phyloP scores from a whole-genome alignment of 2,329 filamentous ascomycete species.

The Passalora sequoiae region DNA sequence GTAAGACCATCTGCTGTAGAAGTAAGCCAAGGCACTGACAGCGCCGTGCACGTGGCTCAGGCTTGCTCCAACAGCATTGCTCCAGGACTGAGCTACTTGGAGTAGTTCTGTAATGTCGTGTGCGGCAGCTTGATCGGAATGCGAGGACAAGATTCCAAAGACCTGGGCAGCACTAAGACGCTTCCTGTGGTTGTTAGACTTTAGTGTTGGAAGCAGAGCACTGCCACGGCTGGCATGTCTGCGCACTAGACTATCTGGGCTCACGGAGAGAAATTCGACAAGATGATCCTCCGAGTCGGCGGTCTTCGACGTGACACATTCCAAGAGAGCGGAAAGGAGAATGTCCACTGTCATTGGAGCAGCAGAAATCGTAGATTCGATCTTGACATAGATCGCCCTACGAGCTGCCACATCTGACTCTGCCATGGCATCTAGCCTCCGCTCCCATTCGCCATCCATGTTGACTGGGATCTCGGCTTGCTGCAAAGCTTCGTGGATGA shows the following conservation, averaged over 20 bases:
- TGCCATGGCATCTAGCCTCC: constrained; percentile 67
- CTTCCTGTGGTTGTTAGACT: constrained; percentile 66
- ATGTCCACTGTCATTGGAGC: constrained; percentile 36
- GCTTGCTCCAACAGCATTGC: constrained; percentile 55
- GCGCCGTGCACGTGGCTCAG: constrained; percentile 57
- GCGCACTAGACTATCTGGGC: constrained; percentile 50
- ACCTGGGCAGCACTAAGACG: constrained; percentile 63
- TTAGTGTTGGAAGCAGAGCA: constrained; percentile 56
- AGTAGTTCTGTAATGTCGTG: constrained; percentile 39
- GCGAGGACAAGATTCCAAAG: constrained; percentile 71
- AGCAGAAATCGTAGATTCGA: constrained; percentile 33
- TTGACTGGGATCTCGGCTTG: constrained; percentile 37
- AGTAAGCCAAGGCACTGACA: constrained; percentile 54
- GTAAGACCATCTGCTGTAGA: constrained; percentile 53
- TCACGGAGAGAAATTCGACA: constrained; percentile 52
- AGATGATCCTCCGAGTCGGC: constrained; percentile 38
- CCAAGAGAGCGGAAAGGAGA: constrained; percentile 24
- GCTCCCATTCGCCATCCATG: constrained; percentile 75
- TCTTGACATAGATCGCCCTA: constrained; percentile 52
- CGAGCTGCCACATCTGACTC: constrained; percentile 64
- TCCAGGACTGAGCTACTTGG: constrained; percentile 45
- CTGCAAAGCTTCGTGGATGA: constrained; percentile 53
- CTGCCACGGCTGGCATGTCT: constrained; percentile 47
- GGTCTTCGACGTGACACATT: constrained; percentile 14
- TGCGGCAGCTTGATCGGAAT: constrained; percentile 42